Conservation (phyloP, 192 early-diverging fungal genomes). For the Entomortierella lignicola region DNA sequence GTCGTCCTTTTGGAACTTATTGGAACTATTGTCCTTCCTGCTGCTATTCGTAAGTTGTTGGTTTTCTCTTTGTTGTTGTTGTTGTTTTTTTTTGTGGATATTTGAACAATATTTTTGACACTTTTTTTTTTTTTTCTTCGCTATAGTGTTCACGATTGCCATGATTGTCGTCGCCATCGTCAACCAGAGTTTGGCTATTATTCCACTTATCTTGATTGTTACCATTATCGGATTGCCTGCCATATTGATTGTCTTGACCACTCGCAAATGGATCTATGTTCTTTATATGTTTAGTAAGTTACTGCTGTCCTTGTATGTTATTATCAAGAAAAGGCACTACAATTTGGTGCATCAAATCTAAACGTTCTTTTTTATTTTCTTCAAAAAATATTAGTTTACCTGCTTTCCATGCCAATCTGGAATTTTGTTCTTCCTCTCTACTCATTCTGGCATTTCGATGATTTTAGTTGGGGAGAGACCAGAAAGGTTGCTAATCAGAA, state of each 20-base stretch:
- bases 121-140: constrained; percentile 1
- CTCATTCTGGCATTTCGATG: constrained; percentile 95
- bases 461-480: constrained; percentile 89
- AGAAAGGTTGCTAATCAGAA: constrained; percentile 79
- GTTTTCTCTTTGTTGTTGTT: constrained; percentile 21
- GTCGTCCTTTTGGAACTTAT: constrained; percentile 79
- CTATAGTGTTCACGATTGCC: constrained; percentile 56
- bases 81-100: no score
- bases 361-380: constrained; percentile 32
- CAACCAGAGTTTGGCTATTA: constrained; percentile 48
- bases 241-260: constrained; percentile 79
- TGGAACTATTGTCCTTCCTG: constrained; percentile 79
- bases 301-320: neutral
- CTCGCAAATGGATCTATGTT: constrained; percentile 75
- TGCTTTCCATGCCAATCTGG: constrained; percentile 91
- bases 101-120: neutral
- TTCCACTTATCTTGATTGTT: constrained; percentile 76
- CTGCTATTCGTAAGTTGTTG: constrained; percentile 60
- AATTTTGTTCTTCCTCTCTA: constrained; percentile 93
- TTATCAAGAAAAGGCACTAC: no score
- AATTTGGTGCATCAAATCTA: no score
- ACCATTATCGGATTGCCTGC: constrained; percentile 76
- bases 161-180: constrained; percentile 64
- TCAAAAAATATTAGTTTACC: constrained; percentile 74
- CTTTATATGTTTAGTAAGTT: constrained; percentile 75